Conservation (phyloP, 108 stramenopile species). For the Asterionellopsis glacialis region DNA sequence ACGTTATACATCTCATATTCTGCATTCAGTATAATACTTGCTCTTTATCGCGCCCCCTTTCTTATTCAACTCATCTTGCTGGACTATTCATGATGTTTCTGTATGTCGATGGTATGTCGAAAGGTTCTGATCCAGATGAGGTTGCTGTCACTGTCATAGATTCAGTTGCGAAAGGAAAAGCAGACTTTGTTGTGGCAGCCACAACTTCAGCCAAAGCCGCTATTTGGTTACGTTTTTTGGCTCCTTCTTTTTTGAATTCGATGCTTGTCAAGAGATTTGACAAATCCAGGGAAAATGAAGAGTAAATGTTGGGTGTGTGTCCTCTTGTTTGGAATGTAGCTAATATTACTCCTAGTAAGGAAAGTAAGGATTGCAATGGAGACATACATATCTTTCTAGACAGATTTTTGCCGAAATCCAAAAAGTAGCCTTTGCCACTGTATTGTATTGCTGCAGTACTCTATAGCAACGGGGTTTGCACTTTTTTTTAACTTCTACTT, state of each 20-base stretch:
- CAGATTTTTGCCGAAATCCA: too few species aligned
- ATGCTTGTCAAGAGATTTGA: slow-evolving; percentile 63
- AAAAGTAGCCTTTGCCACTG: too few species aligned
- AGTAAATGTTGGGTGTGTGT: too few species aligned
- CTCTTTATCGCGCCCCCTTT: not conserved
- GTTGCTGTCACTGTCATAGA: slow-evolving; percentile 63
- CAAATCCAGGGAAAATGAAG: slow-evolving; percentile 26
- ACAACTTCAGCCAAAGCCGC: slow-evolving; percentile 53
- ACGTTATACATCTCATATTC: slow-evolving; percentile 5
- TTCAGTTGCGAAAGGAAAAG: slow-evolving; percentile 32
- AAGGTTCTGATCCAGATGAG: slow-evolving; percentile 61
- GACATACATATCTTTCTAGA: too few species aligned
- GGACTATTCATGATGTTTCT: too few species aligned
- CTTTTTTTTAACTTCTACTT: too few species aligned
- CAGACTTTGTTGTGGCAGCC: slow-evolving; percentile 74
- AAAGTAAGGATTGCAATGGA: too few species aligned
- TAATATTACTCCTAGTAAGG: too few species aligned
- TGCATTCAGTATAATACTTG: not conserved
- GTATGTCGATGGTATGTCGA: too few species aligned
- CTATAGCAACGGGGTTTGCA: too few species aligned
- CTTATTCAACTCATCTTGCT: not conserved
- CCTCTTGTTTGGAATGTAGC: too few species aligned
- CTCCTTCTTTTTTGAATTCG: slow-evolving; percentile 50
- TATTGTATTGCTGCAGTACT: too few species aligned
- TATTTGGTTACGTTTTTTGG: slow-evolving; percentile 62